A percentile compares a stretch with the other conserved stretches of the same genome.
Conservation (phyloP, 306 rosid species). For the Casuarina glauca region DNA sequence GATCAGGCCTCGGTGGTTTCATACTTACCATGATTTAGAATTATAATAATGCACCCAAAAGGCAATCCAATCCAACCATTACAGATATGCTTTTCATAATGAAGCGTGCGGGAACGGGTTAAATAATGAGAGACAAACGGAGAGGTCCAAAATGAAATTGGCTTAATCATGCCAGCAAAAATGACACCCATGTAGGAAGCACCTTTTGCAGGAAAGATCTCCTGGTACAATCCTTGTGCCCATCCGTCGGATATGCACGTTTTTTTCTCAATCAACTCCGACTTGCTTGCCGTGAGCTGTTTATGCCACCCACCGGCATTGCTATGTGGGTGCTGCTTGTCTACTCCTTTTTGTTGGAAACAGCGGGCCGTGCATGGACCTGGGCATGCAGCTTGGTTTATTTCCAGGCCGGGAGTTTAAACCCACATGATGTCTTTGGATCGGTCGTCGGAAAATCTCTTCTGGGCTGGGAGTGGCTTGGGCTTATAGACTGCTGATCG, state of each 20-base stretch:
- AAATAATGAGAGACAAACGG: slow-evolving; percentile 21
- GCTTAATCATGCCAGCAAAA: not conserved
- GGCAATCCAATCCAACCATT: not conserved
- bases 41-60: not conserved
- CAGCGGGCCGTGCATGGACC: not conserved
- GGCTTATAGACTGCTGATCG: not conserved
- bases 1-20: not conserved
- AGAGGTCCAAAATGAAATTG: slow-evolving; percentile 12
- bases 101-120: slow-evolving; percentile 26
- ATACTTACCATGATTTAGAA: not conserved
- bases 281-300: not conserved
- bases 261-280: not conserved
- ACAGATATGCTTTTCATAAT: slow-evolving; percentile 17
- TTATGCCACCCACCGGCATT: not conserved
- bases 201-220: not conserved
- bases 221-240: not conserved
- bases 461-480: not conserved
- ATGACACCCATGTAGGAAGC: not conserved
- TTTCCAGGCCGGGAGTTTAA: not conserved
- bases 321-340: too few species aligned
- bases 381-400: too few species aligned
- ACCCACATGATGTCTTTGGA: too few species aligned
- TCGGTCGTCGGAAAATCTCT: not conserved
- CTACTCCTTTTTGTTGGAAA: not conserved
- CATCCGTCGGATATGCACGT: not conserved